Evolutionary conservation across 805 yeast species (phyloP), one percentile per base, ranked within the genome.

Genomic region (Candida ipomoeae): DNA sequence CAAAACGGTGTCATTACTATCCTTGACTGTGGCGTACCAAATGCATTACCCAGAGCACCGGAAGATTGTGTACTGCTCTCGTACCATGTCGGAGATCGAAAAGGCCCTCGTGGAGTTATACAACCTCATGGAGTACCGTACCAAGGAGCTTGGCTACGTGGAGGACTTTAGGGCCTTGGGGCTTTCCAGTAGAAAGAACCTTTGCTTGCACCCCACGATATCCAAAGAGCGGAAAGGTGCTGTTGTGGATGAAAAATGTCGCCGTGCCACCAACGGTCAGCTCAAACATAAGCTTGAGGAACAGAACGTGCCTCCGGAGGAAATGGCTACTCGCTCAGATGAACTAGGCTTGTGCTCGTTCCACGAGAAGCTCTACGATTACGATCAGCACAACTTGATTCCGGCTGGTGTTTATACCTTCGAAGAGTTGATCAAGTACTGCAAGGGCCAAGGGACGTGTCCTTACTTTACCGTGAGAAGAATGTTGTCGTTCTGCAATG

Each of bases 71-170:
- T 94, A 94, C 69, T 94, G 99, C 68, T 94, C 99, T 5, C 98
- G 99, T 78, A 94, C 99, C 33, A 94, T 94, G 98, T 89, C 97
- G 10, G 99, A 94, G 71, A 94, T 94, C 65, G 99, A 94, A 70
- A 94, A 94, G 70, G 97, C 99, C 0, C 72, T 94, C 63, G 89
- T 92, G 6, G 99, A 94, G 72, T 75, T 94, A 73, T 84, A 87
- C 54, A 83, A 81, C 49, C 75, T 94, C 60, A 94, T 94, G 98
- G 88, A 82, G 49, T 94, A 79, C 64, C 78, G 99, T 57, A 69
- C 90, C 2, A 76, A 82, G 44, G 96, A 89, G 62, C 74, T 94
- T 45, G 98, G 98, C 0, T 82, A 78, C 60, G 85, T 73, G 20
- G 99, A 94, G 66, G 96, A 90, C 49, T 94, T 94, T 65, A 74